Base-by-base conservation (phyloP, 139 green algal species). In the Tetratostichococcus sp. region DNA sequence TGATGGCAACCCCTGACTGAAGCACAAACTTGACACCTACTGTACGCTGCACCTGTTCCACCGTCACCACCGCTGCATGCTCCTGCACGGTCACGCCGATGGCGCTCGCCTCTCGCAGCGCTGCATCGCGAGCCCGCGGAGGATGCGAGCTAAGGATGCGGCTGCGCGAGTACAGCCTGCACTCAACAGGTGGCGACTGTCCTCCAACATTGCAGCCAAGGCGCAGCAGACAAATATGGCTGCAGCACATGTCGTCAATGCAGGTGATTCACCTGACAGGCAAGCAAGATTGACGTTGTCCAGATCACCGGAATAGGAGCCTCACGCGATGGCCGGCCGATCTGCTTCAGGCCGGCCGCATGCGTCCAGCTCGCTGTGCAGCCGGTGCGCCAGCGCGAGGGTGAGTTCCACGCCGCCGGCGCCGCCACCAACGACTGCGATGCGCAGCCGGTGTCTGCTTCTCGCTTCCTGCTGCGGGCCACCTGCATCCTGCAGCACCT, bases 361-460 rank as follows among this genome's bases (percentile, higher is more conserved):
- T 30, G 30, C 42, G 14, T 57, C 42, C 28, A 65, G 35, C 67
- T 92, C 78, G 59, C 83, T 23, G 34, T 87, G 43, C 35, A 98
- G 79, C 21, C 88, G 70, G 78, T 95, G 75, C 32, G 93, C 81
- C 70, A 98, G 75, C 0, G 93, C 84, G 28, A 97, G 82, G 0
- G 86, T 84, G 31, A 99, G 72, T 82, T 99, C 95, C 23, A 97
- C 91, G 1, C 95, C 95, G 0, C 90, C 90, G 5, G 94, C 91
- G 0, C 94, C 95, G 3, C 91, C 95, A 2, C 95, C 95, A 59
- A 99, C 93, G 21, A 98, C 86, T 14, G 75, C 87, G 14, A 98
- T 76, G 80, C 65, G 65, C 16, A 71, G 59, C 32, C n/a, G n/a
- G n/a, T n/a, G n/a, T n/a, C n/a, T 32, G 4, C 57, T 26, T 62